Evolutionary conservation across 2,329 filamentous ascomycete genomes (phyloP), one percentile per base, ranked within the genome.

Genomic region (Ceratocystis papillata): DNA sequence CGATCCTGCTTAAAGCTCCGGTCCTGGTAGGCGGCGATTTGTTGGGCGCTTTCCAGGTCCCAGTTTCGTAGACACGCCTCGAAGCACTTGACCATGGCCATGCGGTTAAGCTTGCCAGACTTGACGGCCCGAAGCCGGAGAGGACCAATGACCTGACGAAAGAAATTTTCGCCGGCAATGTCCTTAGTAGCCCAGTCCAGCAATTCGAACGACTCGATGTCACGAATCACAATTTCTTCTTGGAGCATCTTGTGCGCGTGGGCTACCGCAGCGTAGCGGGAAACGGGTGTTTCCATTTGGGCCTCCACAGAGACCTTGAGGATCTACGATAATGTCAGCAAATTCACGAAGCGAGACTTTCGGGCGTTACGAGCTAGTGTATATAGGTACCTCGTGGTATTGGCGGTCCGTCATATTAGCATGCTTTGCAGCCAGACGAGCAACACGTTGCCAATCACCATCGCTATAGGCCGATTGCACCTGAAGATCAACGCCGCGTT

Each of bases 1-100:
- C 78, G 75, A 25, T 83, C 80, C 33, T 76, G 73, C 1, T 79
- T 74, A 62, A 81, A 79, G 0, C 79, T 78, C 70, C 79, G 79
- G 68, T 83, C 81, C 30, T 83, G 70, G 0, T 79, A 77, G 1
- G 79, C 79, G 0, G 81, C 79, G 70, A 85, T 84, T 80, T 84
- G 65, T 46, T 65, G 64, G 50, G 67, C 50, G 65, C 45, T 55
- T 8, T 45, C 66, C 12, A 69, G 55, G 69, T 85, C 83, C 76
- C 80, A 82, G 64, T 81, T 76, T 68, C 79, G 73, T 65, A 84
- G 70, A 69, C 82, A 85, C 7, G 79, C 77, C 69, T 81, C 77
- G 57, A 84, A 74, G 67, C 79, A 83, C 55, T 75, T 75, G 7
- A 76, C 73, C 4, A 76, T 78, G 67, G 79, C 77, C 69, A 78